A percentile compares a stretch with the other conserved stretches of the same genome.
Evolutionary conservation across 345 rosid species (phyloP).

Genomic region (Salix dunnii): DNA sequence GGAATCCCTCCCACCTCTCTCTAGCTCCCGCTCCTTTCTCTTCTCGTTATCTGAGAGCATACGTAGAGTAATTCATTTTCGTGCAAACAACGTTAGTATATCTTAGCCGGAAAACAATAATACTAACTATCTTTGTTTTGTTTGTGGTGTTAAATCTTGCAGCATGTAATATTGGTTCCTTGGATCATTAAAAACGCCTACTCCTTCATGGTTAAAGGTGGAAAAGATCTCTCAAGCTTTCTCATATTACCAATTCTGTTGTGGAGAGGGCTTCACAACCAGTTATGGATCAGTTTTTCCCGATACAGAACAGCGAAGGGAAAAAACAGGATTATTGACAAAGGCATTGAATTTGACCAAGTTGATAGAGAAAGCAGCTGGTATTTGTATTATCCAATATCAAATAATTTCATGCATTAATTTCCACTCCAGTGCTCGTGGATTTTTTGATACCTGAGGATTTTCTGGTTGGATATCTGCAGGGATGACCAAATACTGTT

Average conservation of each 20-base stretch:
- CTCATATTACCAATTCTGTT: constrained; percentile 40
- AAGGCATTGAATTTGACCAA: constrained; percentile 70
- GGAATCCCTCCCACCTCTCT: background rate
- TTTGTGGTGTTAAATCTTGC: background rate
- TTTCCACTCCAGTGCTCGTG: too few relatives aligned
- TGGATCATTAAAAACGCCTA: constrained; percentile 33
- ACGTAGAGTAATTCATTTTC: background rate
- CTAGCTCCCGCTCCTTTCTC: background rate
- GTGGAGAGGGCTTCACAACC: constrained; percentile 61
- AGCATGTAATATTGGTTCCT: constrained; percentile 54
- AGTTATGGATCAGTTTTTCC: constrained; percentile 59
- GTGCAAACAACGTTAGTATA: too few relatives aligned
- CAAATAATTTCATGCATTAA: too few relatives aligned
- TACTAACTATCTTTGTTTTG: background rate
- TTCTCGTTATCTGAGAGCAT: background rate
- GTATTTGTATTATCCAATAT: constrained; percentile 10
- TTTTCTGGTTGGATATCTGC: constrained; percentile 1
- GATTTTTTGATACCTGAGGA: background rate
- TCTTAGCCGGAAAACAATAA: too few relatives aligned
- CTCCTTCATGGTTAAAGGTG: constrained; percentile 23
- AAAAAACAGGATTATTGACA: constrained; percentile 52
- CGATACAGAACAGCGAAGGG: constrained; percentile 65
- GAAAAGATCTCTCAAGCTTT: constrained; percentile 31
- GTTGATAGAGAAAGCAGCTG: constrained; percentile 64
- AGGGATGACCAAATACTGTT: constrained; percentile 80